These are phyloP conservation scores for Pyracantha coccinea DNA, from an alignment of 331 rosid genomes.

Conservation along the genomic window DNA sequence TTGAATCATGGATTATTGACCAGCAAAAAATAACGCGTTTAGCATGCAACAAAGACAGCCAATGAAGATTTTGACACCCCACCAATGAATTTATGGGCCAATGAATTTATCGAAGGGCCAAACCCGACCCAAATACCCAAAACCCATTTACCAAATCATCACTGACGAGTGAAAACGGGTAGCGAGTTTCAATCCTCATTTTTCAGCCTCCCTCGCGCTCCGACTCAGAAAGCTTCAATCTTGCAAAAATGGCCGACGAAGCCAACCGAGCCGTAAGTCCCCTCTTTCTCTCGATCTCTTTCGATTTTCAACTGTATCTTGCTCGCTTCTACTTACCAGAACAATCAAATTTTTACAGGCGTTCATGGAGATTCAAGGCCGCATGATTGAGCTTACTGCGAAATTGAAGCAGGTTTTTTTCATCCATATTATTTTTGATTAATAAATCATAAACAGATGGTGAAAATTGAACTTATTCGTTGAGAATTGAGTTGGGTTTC, in stretches of 20 bases:
- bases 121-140: not conserved
- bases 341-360: constrained; percentile 27
- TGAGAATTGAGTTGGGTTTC: constrained; percentile 13
- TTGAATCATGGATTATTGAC: not conserved
- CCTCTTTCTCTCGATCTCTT: not conserved
- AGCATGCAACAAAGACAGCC: not conserved
- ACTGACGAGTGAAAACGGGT: not conserved
- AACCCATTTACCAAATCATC: not conserved
- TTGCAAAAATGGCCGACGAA: constrained; percentile 60
- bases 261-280: constrained; percentile 50
- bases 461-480: not conserved
- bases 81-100: not conserved
- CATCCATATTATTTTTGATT: not conserved
- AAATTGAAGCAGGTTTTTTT: constrained; percentile 70
- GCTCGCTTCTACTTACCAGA: not conserved
- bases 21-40: not conserved
- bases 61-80: not conserved
- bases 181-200: not conserved
- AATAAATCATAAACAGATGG: not conserved
- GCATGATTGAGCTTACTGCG: constrained; percentile 76
- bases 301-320: not conserved
- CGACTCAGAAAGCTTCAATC: not conserved
- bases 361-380: constrained; percentile 85
- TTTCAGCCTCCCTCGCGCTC: not conserved
- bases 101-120: not conserved